Conservation (phyloP, 768 basidiomycete genomes). For the Chiua virens region DNA sequence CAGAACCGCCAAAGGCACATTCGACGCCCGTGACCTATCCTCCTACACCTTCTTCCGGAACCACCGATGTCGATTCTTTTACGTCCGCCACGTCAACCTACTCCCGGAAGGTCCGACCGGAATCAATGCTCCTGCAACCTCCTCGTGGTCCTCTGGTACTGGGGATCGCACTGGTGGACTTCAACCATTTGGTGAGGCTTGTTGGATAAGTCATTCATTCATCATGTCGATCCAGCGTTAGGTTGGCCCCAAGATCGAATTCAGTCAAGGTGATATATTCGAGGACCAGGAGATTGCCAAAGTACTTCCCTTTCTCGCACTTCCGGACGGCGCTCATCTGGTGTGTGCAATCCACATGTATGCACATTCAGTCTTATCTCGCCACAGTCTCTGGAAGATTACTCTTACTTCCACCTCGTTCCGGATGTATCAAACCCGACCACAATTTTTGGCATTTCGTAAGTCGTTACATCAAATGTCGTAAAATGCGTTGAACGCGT, state of each 20-base stretch:
- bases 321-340: constrained; percentile 96
- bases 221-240: constrained; percentile 33
- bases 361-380: constrained; percentile 8
- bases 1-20: constrained; percentile 38
- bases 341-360: constrained; percentile 38
- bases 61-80: constrained; percentile 56
- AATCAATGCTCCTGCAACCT: constrained; percentile 69
- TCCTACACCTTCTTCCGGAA: constrained; percentile 45
- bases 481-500: constrained; percentile 1
- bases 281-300: constrained; percentile 83
- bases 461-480: constrained; percentile 4
- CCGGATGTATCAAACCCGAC: constrained; percentile 66
- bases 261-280: constrained; percentile 73
- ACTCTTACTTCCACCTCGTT: constrained; percentile 93
- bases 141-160: constrained; percentile 61
- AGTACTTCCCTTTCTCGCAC: constrained; percentile 90
- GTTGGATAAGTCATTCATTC: constrained; percentile 3
- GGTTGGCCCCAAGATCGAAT: constrained; percentile 93
- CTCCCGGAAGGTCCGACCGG: constrained; percentile 70
- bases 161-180: constrained; percentile 91
- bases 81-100: constrained; percentile 58
- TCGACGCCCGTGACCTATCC: constrained; percentile 55
- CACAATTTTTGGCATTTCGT: constrained; percentile 97
- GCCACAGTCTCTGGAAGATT: constrained; percentile 63
- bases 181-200: constrained; percentile 80